phyloP scores from a whole-genome alignment of 345 rosid genomes.

The Eutrema heterophyllum region DNA sequence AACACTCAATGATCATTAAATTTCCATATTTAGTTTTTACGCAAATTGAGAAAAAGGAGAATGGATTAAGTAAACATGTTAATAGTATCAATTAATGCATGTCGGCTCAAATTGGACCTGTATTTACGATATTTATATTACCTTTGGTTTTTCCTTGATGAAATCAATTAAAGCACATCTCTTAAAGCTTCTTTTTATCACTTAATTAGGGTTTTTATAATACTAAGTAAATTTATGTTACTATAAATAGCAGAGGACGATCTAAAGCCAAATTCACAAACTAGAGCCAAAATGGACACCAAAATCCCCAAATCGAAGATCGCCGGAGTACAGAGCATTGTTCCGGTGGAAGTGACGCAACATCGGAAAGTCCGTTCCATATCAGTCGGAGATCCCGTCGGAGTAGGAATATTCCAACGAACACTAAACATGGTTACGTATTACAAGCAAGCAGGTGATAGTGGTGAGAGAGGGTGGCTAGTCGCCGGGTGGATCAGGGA shows the following conservation, averaged over 20 bases:
- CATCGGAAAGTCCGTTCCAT: conserved; percentile 45
- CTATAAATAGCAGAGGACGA: conserved; percentile 5
- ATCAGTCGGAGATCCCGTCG: conserved; percentile 25
- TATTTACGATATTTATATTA: not conserved
- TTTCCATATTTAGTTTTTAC: not conserved
- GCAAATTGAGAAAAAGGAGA: not conserved
- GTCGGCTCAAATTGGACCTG: not conserved
- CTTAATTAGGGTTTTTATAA: not conserved
- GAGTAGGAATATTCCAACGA: conserved; percentile 39
- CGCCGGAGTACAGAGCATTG: conserved; percentile 48
- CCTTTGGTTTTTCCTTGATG: not conserved
- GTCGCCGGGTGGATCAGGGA: conserved; percentile 74
- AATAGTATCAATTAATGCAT: not conserved
- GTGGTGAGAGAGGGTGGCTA: conserved; percentile 50
- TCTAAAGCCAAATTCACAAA: not conserved
- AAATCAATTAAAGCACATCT: not conserved
- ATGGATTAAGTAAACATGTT: not conserved
- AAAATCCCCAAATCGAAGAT: conserved; percentile 31
- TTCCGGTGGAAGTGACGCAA: conserved; percentile 43
- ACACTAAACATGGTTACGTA: conserved; percentile 48
- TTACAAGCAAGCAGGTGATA: conserved; percentile 36
- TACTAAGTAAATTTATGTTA: not conserved
- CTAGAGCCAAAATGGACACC: conserved; percentile 21
- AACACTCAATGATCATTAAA: conserved; percentile 13
- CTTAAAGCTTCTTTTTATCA: no score